Percentiles rank a stretch among this genome's conserved stretches.
Conservation (phyloP, 1,284 basidiomycete genomes). For the Fomitiporia mediterranea region DNA sequence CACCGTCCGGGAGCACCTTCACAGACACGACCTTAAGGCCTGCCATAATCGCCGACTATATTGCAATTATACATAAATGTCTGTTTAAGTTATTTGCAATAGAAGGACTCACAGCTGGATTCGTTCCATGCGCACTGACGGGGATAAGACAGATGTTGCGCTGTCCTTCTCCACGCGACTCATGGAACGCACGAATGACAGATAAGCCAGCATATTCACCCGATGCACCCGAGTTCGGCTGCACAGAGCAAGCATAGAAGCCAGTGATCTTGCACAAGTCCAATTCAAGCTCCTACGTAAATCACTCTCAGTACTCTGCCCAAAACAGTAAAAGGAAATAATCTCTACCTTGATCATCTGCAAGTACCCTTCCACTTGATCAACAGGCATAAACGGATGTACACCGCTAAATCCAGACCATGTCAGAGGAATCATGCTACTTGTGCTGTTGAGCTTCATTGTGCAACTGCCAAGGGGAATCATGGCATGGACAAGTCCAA, state of each 20-base stretch:
- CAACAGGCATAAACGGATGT: conserved; percentile 89
- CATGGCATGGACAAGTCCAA: conserved; percentile 94
- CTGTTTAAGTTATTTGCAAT: neutral
- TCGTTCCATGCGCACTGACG: conserved; percentile 93
- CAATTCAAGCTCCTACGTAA: conserved; percentile 66
- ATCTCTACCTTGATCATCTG: conserved; percentile 66
- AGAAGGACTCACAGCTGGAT: conserved; percentile 72
- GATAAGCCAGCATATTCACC: conserved; percentile 95
- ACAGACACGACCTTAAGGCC: conserved; percentile 94
- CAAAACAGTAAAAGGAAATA: conserved; percentile 15
- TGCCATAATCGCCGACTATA: conserved; percentile 93
- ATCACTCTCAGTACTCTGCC: conserved; percentile 31
- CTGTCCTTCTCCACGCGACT: conserved; percentile 80
- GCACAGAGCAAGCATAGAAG: conserved; percentile 90
- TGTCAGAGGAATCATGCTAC: conserved; percentile 94
- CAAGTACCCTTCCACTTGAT: conserved; percentile 89
- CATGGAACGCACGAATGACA: conserved; percentile 93
- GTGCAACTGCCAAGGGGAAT: conserved; percentile 96
- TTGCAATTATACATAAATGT: conserved; percentile 18
- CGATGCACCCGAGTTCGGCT: conserved; percentile 96
- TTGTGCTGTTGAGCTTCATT: conserved; percentile 97
- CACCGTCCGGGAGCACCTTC: conserved; percentile 85
- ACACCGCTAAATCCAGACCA: conserved; percentile 88
- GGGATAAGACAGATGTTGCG: conserved; percentile 94
- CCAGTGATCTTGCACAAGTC: conserved; percentile 95